These are phyloP conservation scores for Noccaea caerulescens DNA, from an alignment of 345 rosid species.

Conservation along the genomic window DNA sequence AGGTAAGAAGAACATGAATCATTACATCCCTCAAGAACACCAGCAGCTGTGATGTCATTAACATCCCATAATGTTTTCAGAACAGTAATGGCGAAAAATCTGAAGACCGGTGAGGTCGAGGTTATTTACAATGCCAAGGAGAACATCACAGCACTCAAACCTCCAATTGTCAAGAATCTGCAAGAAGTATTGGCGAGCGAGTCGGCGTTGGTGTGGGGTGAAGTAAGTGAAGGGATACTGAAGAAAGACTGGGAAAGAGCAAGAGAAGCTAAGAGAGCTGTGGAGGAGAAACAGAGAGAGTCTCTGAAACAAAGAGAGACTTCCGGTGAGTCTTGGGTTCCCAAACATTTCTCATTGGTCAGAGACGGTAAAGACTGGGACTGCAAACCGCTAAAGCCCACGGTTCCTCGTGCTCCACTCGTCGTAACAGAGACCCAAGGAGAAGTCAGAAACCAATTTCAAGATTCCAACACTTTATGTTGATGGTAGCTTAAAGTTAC, in stretches of 20 bases:
- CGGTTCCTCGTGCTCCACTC: constrained; percentile 69
- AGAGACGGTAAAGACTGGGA: constrained; percentile 59
- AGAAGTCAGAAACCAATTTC: neutral
- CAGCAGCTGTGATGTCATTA: neutral
- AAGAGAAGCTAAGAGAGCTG: constrained; percentile 59
- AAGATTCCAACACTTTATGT: constrained; percentile 8
- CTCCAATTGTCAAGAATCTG: constrained; percentile 59
- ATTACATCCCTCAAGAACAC: constrained; percentile 10
- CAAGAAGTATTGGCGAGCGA: constrained; percentile 59
- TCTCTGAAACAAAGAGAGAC: constrained; percentile 53
- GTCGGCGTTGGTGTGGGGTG: constrained; percentile 71
- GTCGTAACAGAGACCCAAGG: constrained; percentile 25
- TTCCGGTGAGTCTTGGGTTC: constrained; percentile 61
- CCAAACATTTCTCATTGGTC: constrained; percentile 58
- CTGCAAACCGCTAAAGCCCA: constrained; percentile 53
- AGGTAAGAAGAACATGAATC: constrained; percentile 48
- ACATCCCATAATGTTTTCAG: constrained; percentile 42
- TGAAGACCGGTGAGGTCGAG: constrained; percentile 47
- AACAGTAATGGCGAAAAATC: constrained; percentile 59
- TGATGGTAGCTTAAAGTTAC: neutral
- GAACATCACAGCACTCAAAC: constrained; percentile 51
- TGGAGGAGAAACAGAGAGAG: constrained; percentile 74
- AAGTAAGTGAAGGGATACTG: constrained; percentile 61
- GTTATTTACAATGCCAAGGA: constrained; percentile 69
- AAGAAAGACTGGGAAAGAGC: constrained; percentile 75